These are phyloP conservation scores for Arthrobotrys sphaeroides DNA, from an alignment of 2,329 filamentous ascomycete genomes.

Conservation along the genomic window DNA sequence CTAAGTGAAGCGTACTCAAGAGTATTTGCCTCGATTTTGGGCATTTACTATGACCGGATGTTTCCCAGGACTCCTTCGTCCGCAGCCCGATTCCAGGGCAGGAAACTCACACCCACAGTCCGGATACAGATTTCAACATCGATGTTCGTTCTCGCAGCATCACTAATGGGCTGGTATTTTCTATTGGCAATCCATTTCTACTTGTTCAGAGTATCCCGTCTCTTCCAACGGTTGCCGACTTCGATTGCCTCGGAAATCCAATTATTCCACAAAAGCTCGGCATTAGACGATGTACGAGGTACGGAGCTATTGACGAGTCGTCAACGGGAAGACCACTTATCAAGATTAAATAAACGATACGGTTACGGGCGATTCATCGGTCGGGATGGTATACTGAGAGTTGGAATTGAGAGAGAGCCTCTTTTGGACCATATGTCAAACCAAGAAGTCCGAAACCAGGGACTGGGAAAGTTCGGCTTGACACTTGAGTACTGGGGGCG, in stretches of 20 bases:
- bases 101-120: neutral
- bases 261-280: constrained; percentile 53
- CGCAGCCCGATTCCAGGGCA: neutral
- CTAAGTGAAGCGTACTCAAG: constrained; percentile 60
- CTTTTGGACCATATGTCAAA: constrained; percentile 33
- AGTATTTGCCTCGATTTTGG: constrained; percentile 64
- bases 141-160: constrained; percentile 47
- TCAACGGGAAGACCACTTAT: constrained; percentile 46
- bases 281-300: constrained; percentile 50
- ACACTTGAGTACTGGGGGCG: neutral
- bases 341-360: constrained; percentile 40
- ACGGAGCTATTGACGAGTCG: constrained; percentile 48
- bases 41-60: constrained; percentile 60
- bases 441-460: constrained; percentile 38
- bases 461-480: constrained; percentile 38
- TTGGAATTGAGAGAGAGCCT: constrained; percentile 45
- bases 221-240: constrained; percentile 54
- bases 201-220: constrained; percentile 31
- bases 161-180: constrained; percentile 49
- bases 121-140: constrained; percentile 47
- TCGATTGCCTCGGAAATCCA: constrained; percentile 55
- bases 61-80: neutral
- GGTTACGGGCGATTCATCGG: constrained; percentile 53
- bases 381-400: constrained; percentile 13
- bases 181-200: constrained; percentile 46